phyloP scores from a whole-genome alignment of 2,329 filamentous ascomycete genomes.

The Trichoderma sp. region DNA sequence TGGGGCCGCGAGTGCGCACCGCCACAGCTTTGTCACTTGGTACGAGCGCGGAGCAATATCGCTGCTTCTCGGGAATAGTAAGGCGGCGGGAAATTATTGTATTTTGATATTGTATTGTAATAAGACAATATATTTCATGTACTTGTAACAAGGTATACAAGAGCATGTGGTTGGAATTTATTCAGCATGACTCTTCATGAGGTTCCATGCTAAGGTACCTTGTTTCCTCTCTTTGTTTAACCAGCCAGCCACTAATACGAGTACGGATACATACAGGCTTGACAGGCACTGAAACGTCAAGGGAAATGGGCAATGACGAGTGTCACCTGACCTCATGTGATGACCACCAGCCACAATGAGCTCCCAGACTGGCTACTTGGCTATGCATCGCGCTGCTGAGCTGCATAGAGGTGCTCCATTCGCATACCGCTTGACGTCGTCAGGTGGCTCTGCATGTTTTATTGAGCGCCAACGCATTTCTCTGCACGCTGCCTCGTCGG shows the following conservation, averaged over 20 bases:
- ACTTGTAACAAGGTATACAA: background rate
- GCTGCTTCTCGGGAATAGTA: background rate
- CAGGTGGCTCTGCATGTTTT: slow-evolving; percentile 24
- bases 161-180: background rate
- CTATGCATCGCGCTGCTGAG: background rate
- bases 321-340: slow-evolving; percentile 34
- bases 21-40: slow-evolving; percentile 2
- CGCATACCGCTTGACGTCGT: slow-evolving; percentile 24
- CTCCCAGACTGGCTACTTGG: background rate
- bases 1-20: slow-evolving; percentile 17
- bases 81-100: background rate
- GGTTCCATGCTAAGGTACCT: background rate
- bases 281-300: background rate
- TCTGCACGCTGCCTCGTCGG: slow-evolving; percentile 17
- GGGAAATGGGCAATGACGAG: slow-evolving; percentile 12
- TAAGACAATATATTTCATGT: background rate
- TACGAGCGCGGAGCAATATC: background rate
- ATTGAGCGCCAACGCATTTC: slow-evolving; percentile 19
- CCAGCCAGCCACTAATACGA: background rate
- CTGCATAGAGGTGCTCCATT: slow-evolving; percentile 11
- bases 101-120: background rate
- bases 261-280: background rate
- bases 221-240: background rate
- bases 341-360: slow-evolving; percentile 31
- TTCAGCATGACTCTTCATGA: background rate